phyloP scores from a whole-genome alignment of 371 early-diverging fungal species.

The Apophysomyces ossiformis region DNA sequence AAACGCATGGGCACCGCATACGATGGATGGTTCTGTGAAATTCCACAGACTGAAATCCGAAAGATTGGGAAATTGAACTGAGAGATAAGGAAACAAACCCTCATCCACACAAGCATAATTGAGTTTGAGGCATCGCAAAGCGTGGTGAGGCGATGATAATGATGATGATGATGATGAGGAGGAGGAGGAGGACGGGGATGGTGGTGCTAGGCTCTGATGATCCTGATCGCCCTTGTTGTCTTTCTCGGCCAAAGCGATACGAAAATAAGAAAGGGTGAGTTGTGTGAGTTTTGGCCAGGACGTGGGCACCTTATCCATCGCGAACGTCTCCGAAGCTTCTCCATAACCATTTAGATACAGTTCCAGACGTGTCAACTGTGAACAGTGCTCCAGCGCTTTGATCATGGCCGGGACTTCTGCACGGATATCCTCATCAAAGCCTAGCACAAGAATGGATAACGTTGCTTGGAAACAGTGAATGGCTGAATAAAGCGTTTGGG shows the following conservation, averaged over 20 bases:
- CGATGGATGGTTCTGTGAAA: background rate
- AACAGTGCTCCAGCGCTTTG: background rate
- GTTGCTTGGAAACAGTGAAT: background rate
- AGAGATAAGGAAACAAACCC: background rate
- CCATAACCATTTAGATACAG: background rate
- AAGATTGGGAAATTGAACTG: background rate
- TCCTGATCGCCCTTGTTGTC: background rate
- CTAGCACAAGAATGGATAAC: background rate
- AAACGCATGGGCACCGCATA: background rate
- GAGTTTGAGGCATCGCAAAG: background rate
- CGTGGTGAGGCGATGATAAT: background rate
- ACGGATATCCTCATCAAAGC: background rate
- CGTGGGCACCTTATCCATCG: background rate
- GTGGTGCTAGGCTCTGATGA: background rate
- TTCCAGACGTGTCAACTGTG: conserved; percentile 1
- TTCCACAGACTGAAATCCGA: background rate
- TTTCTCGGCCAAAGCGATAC: background rate
- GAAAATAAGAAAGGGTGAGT: background rate
- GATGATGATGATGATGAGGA: no score
- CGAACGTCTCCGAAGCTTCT: background rate
- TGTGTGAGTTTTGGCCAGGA: background rate
- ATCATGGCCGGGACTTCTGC: background rate
- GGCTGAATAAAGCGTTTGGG: background rate
- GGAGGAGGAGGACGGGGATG: no score
- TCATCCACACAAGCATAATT: background rate